Evolutionary conservation across 352 stramenopile species (phyloP), one percentile per base, ranked within the genome.

Genomic region (Phytophthora parvispora): DNA sequence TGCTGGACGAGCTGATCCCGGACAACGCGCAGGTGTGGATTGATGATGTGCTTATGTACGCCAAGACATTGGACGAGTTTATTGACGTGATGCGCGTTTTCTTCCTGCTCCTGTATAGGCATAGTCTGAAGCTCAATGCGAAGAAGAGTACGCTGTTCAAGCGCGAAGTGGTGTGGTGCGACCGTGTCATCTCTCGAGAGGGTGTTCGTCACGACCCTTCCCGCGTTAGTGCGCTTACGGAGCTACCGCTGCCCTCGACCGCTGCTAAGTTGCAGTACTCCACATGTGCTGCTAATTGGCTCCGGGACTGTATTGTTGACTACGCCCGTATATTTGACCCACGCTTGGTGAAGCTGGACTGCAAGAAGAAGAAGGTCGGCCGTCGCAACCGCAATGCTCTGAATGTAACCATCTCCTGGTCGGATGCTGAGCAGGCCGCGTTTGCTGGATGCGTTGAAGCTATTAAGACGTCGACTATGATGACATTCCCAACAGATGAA

Each of bases 11-110:
- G 3, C 25, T 76, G 28, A 43, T 79, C 16, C 45, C 58, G 7
- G 40, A 66, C 20, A 56, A 72, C n/a, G 38, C 29, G 12, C 22
- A 70, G 42, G 48, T 69, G 13, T 75, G 65, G 58, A 68, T 78
- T 36, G 71, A 73, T 54, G 66, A 78, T 25, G 53, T 73, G 16
- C 34, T 77, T 18, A 3, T 80, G 6, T 80, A 60, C 18, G 50
- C 51, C 6, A 51, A 69, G 34, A 59, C 45, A 22, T 18, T 31
- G 18, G 49, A 59, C 3, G 45, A 52, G 38, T 79, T 64, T 55
- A 47, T 69, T 49, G 31, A 48, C 29, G 36, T 60, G 1, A 55
- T 74, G 1, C 24, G 40, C 12, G 15, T 50, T 32, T 79, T 66
- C 60, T 74, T 70, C 28, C 15, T 34, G 24, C 28, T 75, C 1